These are phyloP conservation scores for Beta corolliflora DNA, from an alignment of 179 eudicot genomes.

Conservation along the genomic window DNA sequence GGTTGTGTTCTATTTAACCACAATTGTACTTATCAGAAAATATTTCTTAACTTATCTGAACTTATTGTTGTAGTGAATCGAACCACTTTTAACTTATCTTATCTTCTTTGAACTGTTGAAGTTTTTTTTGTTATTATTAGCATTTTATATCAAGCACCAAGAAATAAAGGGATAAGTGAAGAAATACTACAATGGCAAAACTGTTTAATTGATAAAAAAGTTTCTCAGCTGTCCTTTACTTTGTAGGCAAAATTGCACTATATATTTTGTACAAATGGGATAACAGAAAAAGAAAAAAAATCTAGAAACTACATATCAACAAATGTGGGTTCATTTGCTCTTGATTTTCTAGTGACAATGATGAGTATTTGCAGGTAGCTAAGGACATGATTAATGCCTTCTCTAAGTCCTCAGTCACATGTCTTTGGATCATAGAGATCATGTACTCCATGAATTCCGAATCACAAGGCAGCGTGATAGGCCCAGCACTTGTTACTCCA, in stretches of 20 bases:
- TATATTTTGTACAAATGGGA: neutral
- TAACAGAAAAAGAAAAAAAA: neutral
- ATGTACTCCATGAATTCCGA: constrained; percentile 19
- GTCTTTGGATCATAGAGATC: constrained; percentile 10
- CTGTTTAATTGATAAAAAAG: neutral
- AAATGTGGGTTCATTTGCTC: neutral
- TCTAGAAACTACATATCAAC: constrained; percentile 13
- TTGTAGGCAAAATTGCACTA: neutral
- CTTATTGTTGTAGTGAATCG: neutral
- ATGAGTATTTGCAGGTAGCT: constrained; percentile 2
- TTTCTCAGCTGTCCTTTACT: neutral
- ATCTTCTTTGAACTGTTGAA: neutral
- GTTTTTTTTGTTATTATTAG: neutral
- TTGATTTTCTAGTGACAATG: neutral
- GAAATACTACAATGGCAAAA: neutral
- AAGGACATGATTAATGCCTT: constrained; percentile 16
- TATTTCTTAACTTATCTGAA: no score
- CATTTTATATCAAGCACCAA: neutral
- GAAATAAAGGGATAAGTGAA: no score
- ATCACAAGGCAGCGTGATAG: constrained; percentile 27
- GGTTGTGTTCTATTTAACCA: no score
- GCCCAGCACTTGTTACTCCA: constrained; percentile 19
- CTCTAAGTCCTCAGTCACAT: constrained; percentile 20
- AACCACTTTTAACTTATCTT: neutral
- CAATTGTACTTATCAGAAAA: no score